Percentiles rank a stretch among this genome's conserved stretches.
Evolutionary conservation across 2,329 filamentous ascomycete genomes (phyloP).

Genomic region (Calonectria leucothoes): DNA sequence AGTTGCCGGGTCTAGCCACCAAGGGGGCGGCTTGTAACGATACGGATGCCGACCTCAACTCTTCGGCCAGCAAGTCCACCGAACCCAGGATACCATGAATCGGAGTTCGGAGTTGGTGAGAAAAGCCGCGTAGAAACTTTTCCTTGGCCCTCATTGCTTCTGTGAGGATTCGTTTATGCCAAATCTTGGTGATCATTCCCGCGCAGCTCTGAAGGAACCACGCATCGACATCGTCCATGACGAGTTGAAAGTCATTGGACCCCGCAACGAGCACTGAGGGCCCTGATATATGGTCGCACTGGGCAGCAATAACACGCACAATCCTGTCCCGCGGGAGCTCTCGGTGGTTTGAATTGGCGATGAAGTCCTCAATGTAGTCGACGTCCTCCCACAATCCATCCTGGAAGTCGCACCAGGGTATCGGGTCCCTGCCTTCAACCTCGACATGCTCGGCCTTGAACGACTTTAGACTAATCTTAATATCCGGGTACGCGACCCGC

Average conservation of each 20-base stretch:
- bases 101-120: conserved; percentile 59
- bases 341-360: conserved; percentile 49
- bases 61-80: conserved; percentile 54
- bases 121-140: conserved; percentile 57
- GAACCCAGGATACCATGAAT: conserved; percentile 58
- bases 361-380: conserved; percentile 51
- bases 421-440: conserved; percentile 40
- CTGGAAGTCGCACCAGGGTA: conserved; percentile 45
- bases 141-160: conserved; percentile 58
- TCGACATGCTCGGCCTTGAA: conserved; percentile 38
- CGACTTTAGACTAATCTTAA: conserved; percentile 43
- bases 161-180: conserved; percentile 51
- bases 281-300: conserved; percentile 46
- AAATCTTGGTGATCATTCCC: conserved; percentile 49
- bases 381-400: conserved; percentile 58
- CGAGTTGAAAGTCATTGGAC: conserved; percentile 53
- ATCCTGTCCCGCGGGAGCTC: conserved; percentile 41
- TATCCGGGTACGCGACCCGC: conserved; percentile 47
- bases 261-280: conserved; percentile 51
- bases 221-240: conserved; percentile 60
- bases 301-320: conserved; percentile 51
- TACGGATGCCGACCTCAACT: conserved; percentile 40
- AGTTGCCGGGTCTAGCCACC: not conserved
- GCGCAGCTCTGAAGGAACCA: conserved; percentile 58
- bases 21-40: conserved; percentile 21